Percentiles rank a stretch among this genome's conserved stretches.
phyloP scores from a whole-genome alignment of 345 rosid species.

The Pseudoturritis turrita region DNA sequence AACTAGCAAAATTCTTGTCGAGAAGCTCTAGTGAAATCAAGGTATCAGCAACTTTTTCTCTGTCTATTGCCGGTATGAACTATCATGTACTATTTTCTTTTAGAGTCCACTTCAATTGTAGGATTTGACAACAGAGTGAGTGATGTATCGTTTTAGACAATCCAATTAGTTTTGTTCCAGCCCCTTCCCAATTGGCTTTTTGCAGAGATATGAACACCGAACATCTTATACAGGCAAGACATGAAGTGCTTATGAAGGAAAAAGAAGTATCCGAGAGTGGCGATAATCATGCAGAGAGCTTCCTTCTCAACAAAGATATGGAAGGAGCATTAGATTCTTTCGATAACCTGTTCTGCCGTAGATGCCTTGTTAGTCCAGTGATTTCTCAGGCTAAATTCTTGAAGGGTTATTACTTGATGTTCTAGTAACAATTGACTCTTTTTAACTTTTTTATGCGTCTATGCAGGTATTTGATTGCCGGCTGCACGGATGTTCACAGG shows the following conservation, averaged over 20 bases:
- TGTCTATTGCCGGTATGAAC: background rate
- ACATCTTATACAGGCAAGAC: constrained; percentile 99
- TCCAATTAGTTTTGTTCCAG: constrained; percentile 69
- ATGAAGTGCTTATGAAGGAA: constrained; percentile 63
- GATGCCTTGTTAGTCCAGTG: constrained; percentile 77
- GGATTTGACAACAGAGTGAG: constrained; percentile 16
- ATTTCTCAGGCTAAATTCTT: background rate
- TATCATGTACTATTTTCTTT: background rate
- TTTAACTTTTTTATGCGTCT: constrained; percentile 18
- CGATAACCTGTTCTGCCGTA: constrained; percentile 93
- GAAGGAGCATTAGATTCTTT: constrained; percentile 99
- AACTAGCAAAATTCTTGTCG: constrained; percentile 59
- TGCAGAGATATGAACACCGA: constrained; percentile 98
- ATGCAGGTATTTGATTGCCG: constrained; percentile 96
- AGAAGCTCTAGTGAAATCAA: constrained; percentile 73
- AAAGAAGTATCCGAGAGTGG: constrained; percentile 51
- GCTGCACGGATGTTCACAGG: constrained; percentile 99
- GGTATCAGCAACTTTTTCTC: constrained; percentile 41
- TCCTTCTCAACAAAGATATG: constrained; percentile 79
- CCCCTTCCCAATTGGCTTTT: constrained; percentile 72
- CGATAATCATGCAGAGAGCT: constrained; percentile 50
- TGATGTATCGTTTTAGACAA: background rate
- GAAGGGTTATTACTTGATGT: background rate
- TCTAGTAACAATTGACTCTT: background rate
- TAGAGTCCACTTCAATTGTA: constrained; percentile 13